Evolutionary conservation across 2,329 filamentous ascomycete species (phyloP), one percentile per base, ranked within the genome.

Genomic region (Clonostachys rhizophaga): DNA sequence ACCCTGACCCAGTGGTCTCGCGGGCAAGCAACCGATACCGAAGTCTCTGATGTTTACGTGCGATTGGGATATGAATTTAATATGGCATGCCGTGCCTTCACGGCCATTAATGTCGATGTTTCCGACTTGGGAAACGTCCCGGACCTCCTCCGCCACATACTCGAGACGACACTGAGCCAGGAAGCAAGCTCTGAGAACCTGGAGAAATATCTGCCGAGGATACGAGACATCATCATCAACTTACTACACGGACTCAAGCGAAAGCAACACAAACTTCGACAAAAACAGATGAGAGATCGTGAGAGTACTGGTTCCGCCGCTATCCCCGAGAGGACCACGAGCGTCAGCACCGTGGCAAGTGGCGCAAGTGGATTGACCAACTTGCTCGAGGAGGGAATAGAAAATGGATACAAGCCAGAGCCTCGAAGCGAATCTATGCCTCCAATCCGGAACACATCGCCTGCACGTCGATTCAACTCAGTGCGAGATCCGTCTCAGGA

Each of bases 41-140:
- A 97, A 65, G 94, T 99, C 50, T 97, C 94, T 12, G 94, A 99
- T 65, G 94, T 99, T 57, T 99, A 99, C 64, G 94, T 99, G 50
- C 87, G 94, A 51, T 74, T 99, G 51, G 94, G 94, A 42, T 99
- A 99, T 69, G 94, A 99, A 69, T 99, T 99, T 78, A 99, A 99
- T 69, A 94, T 99, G 74, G 94, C 94, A 30, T 97, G 92, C 67
- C 87, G 94, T 47, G 92, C 94, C 51, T 99, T 99, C 69, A 90
- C 89, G 59, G 90, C 91, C 49, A 99, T 99, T 60, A 94, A 95
- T 52, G 94, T 99, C 52, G 94, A 99, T 60, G 96, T 91, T 2
- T 82, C 84, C 24, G 94, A 99, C 65, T 77, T 99, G 12, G 94
- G 94, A 48, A 96, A 96, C 56, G 94, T 99, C 3, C 94, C 94